Base-by-base conservation (phyloP, 2,329 filamentous ascomycete genomes). In the Juglanconis sp. region DNA sequence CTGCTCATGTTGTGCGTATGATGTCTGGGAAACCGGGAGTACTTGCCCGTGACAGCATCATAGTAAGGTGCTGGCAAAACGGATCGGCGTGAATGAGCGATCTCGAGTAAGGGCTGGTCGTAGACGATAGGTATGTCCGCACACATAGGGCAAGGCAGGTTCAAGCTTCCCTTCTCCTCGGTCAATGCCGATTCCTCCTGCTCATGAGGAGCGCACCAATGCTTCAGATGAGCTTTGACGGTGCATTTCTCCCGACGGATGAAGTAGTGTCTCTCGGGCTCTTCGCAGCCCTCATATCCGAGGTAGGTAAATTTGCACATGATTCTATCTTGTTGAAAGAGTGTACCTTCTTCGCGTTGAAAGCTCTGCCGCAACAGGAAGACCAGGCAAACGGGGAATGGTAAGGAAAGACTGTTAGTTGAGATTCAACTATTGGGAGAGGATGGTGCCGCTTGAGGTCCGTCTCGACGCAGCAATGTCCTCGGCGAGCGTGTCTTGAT, bases 301-400 rank as follows among this genome's bases (percentile, higher is more conserved):
- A 63, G 58, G 51, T 63, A 63, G 61, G 61, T 63, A 55, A 63
- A 63, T 46, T 58, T 63, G 47, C 61, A 63, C 61, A 63, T 63
- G 13, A 46, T 48, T 13, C 3, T 6, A 32, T 30, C 32, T 51
- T 46, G 42, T 42, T 15, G 58, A 24, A n/a, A n/a, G n/a, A 8
- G 35, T 40, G 53, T 49, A 10, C 4, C 4, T 15, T 38, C 7
- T 7, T 56, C n/a, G 17, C 35, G n/a, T 38, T 31, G 44, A 31
- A 32, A 24, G 24, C 47, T 59, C 55, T 51, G 44, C 46, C 30
- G 52, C 24, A 49, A 36, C 31, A 54, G 48, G 24, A 11, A 4
- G 49, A 40, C 40, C 34, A 50, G 57, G 44, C 34, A 40, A 10
- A 34, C 34, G 24, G 49, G 44, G 34, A 36, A 17, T 42, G 40